Conservation (phyloP, 441 rosid genomes). For the Daphne laureola region DNA sequence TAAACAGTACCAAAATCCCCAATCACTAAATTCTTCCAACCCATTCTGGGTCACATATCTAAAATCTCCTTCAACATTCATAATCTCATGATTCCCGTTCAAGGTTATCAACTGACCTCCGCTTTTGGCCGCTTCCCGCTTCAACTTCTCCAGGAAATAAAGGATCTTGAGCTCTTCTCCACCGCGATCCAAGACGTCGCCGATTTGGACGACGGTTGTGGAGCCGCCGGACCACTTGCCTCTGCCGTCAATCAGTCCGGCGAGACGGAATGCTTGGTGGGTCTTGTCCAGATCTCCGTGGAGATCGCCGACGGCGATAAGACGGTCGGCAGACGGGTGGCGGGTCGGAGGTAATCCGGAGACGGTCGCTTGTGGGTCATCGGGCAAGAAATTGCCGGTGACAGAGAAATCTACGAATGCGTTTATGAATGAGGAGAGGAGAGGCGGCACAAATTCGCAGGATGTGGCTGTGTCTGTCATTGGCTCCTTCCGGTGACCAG, state of each 20-base stretch:
- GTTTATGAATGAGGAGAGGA: conserved; percentile 68
- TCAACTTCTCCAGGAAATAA: conserved; percentile 64
- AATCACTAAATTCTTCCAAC: conserved; percentile 51
- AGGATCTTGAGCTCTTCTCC: conserved; percentile 71
- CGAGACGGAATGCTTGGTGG: conserved; percentile 51
- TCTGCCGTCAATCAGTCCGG: conserved; percentile 53
- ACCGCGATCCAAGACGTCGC: conserved; percentile 80
- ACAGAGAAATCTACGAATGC: conserved; percentile 71
- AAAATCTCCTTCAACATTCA: conserved; percentile 82
- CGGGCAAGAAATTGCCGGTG: conserved; percentile 52
- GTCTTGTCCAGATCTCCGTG: conserved; percentile 80
- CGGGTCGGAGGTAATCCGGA: conserved; percentile 19
- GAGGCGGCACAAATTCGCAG: conserved; percentile 44
- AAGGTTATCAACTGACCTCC: conserved; percentile 67
- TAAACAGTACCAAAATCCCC: conserved; percentile 66
- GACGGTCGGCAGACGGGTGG: conserved; percentile 43
- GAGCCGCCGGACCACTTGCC: conserved; percentile 71
- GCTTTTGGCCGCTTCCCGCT: conserved; percentile 46
- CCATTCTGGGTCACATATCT: conserved; percentile 51
- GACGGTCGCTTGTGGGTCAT: conserved; percentile 9
- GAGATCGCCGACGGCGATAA: conserved; percentile 76
- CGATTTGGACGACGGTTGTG: conserved; percentile 65
- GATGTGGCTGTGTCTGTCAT: conserved; percentile 1
- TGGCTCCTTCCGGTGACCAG: not conserved
- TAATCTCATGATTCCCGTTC: conserved; percentile 94